Evolutionary conservation across 75 land plant genomes (phyloP).

Genomic region (Ceratopteris richardii): DNA sequence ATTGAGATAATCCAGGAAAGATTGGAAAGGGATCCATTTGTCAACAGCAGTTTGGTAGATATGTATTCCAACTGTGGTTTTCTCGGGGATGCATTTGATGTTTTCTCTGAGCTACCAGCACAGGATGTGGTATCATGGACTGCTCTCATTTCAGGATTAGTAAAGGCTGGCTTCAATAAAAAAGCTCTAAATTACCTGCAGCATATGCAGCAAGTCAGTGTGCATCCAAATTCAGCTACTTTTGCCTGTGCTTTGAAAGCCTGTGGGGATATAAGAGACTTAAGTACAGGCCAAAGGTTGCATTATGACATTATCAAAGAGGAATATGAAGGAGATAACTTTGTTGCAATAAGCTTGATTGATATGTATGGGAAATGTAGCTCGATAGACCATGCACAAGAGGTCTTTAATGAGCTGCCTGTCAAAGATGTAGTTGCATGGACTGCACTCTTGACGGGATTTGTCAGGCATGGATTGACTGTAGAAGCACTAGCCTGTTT

Average conservation of each 20-base stretch:
- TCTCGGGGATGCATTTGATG: conserved; percentile 21
- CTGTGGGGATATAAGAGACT: not conserved
- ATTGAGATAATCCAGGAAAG: not conserved
- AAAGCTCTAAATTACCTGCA: conserved; percentile 29
- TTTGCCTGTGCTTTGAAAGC: conserved; percentile 1
- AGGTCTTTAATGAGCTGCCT: conserved; percentile 12
- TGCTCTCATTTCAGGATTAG: conserved; percentile 33
- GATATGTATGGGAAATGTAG: conserved; percentile 19
- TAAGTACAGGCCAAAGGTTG: not conserved
- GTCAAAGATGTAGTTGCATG: not conserved
- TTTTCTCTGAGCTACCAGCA: conserved; percentile 45
- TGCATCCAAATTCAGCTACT: not conserved
- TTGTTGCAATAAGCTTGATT: conserved; percentile 13
- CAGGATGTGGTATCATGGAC: conserved; percentile 56
- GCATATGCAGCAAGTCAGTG: conserved; percentile 10
- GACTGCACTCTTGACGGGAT: not conserved
- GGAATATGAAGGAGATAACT: not conserved
- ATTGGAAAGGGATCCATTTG: conserved; percentile 4
- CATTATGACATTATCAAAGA: not conserved
- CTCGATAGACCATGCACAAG: not conserved
- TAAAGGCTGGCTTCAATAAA: conserved; percentile 9
- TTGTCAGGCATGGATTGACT: not conserved
- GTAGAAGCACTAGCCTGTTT: not conserved
- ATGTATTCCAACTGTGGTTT: conserved; percentile 46
- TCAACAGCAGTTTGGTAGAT: conserved; percentile 40